Base-by-base conservation (phyloP, 1,284 basidiomycete genomes). In the Xanthoconium separans region DNA sequence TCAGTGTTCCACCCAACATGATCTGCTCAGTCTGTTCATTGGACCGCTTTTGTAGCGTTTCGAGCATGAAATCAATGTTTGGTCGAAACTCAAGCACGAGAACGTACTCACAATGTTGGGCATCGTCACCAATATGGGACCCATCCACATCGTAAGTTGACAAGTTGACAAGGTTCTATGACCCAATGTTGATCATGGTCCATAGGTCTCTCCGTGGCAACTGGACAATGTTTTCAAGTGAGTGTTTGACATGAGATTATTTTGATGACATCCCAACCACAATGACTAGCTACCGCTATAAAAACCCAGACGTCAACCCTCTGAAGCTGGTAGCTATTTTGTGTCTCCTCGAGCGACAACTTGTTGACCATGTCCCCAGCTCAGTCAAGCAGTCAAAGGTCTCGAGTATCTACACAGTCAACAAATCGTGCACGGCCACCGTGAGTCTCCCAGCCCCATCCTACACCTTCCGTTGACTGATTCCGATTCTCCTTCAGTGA, bases 141-240 rank as follows among this genome's bases (percentile, higher is more conserved):
- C 71, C 44, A 68, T 82, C 44, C 73, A 79, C 58, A 78, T 80
- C 64, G 83, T 75, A 59, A 22, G 65, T 58, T 10, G 20, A 37
- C 29, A 6, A 16, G 10, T 27, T 10, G 11, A 34, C 50, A 1
- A 10, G 13, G 22, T 24, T 43, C 31, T 39, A 15, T 10, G n/a
- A 36, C 6, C 4, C 20, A 15, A 3, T 54, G 55, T 53, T 52
- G 37, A 56, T 34, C 20, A 18, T n/a, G 33, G 12, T 51, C 16
- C 24, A 29, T 46, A 84, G 82, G 79, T 84, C 30, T 81, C 82
- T 10, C 78, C 81, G 6, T 84, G 83, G 82, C 79, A 81, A 66
- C 71, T 75, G 24, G 75, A 82, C 58, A 82, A 83, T 61, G 73
- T 80, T n/a, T 69, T 77, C 1, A 74, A 76, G 79, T 81, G 60